Evolutionary conservation across 345 rosid species (phyloP), one percentile per base, ranked within the genome.

Genomic region (Euphorbia pulcherrima): DNA sequence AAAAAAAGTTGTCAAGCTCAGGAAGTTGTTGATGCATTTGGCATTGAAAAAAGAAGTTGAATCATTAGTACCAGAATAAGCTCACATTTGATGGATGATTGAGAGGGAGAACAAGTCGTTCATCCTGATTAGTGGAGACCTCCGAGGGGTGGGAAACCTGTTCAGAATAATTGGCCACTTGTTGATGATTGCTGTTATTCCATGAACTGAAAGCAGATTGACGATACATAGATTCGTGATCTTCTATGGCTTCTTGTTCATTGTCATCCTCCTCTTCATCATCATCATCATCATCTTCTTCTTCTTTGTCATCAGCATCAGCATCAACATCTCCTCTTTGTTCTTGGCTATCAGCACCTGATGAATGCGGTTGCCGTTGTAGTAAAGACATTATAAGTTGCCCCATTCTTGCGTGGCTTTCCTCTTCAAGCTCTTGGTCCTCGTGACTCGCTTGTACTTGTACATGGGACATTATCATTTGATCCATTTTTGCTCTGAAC

Each of bases 401-500:
- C 20, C 73, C 68, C 65, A 70, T 65, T 68, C 79, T 74, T 63
- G 82, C 82, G 23, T 66, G 82, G 66, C 53, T 50, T 9, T 47
- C 74, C 16, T 60, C 83, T n/a, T 47, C 65, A 37, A 64, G 47
- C 17, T 62, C 73, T 37, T 76, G 77, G 18, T 65, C 75, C 13
- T 76, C 71, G 14, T 35, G 64, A 29, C 75, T 75, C 30, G 59
- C 53, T 72, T 85, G 90, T 39, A 73, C 72, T 62, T 81, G 77
- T 11, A 73, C 75, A 48, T 72, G 90, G 71, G 75, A 79, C 44
- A 66, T 26, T 88, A 94, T 85, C 81, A 91, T 62, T 28, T 66
- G 71, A 74, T 91, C 90, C 74, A 94, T 94, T 69, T 74, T 86
- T 41, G 83, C 86, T 30, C 95, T 75, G 75, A 94, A 73, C 39